These are phyloP conservation scores for Penicillium janthinellum DNA, from an alignment of 2,329 filamentous ascomycete genomes.

Conservation along the genomic window DNA sequence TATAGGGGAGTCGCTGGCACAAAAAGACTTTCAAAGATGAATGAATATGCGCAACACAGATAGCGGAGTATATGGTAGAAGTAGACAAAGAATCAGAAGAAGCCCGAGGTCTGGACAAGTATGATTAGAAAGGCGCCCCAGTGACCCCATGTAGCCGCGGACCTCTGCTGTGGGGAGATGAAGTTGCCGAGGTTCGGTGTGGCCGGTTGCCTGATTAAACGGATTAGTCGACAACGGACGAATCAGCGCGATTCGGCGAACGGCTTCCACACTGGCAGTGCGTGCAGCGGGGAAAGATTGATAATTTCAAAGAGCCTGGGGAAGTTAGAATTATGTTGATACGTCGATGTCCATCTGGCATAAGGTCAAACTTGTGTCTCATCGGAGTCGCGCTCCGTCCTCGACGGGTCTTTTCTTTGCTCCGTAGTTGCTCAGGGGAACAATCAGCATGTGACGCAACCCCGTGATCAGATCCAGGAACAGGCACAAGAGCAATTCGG, in stretches of 20 bases:
- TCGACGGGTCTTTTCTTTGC: neutral
- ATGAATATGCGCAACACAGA: neutral
- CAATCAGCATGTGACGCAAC: neutral
- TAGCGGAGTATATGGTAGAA: neutral
- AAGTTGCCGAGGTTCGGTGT: constrained; percentile 36
- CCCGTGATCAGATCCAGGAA: neutral
- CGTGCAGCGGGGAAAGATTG: neutral
- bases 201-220: neutral
- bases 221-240: constrained; percentile 6
- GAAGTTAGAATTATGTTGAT: neutral
- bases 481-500: neutral
- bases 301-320: neutral
- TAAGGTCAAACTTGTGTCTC: neutral
- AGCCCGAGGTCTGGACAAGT: constrained; percentile 6
- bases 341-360: neutral
- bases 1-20: constrained; percentile 1
- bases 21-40: neutral
- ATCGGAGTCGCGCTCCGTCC: too few species aligned
- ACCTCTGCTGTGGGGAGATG: constrained; percentile 28
- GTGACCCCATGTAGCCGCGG: constrained; percentile 26
- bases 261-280: neutral
- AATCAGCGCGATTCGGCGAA: neutral
- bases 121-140: constrained; percentile 15
- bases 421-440: neutral
- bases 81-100: constrained; percentile 5